Evolutionary conservation across 208 protist species (phyloP), one percentile per base, ranked within the genome.

Genomic region (Leishmania lainsoni): DNA sequence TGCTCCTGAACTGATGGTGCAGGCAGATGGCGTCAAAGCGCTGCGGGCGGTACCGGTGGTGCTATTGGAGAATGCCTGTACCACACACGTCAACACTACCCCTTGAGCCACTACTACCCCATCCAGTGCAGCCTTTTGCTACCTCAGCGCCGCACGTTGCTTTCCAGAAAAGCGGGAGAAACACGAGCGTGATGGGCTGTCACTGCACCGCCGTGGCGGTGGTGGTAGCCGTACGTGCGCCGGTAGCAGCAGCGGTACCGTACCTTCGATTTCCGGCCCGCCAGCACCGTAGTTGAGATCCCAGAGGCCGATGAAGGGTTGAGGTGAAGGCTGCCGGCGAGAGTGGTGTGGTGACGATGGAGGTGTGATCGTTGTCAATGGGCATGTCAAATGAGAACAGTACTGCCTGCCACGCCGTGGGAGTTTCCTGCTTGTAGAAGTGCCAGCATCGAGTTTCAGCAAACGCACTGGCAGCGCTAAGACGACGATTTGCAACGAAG

Each of bases 91-190:
- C 49, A 84, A 20, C 45, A 71, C 54, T 0, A 84, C 75, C 9
- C 76, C 69, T 32, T 69, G 81, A 14, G 81, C 81, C 22, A 81
- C 29, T 10, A 84, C 81, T 29, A 81, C 76, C 61, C 75, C 81
- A 72, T 79, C 76, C 26, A 84, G 29, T 6, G 76, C 63, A 22
- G 81, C 76, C 32, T 42, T 84, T 84, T 59, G 81, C 75, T 66
- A 81, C 81, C 61, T n/a, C 54, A 12, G 71, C 22, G 4, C 69
- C 76, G 16, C 75, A 35, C 32, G 49, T 59, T 22, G 78, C 76
- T 12, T 77, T 74, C 81, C 81, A 84, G 1, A 84, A 73, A 35
- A 84, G 42, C 4, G 70, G 75, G 22, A 84, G 72, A 16, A 84
- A 16, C 12, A 79, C 70, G 3, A 75, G 81, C 20, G 70, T 66